Base-by-base conservation (phyloP, 306 rosid genomes). In the Cucumis sativus region DNA sequence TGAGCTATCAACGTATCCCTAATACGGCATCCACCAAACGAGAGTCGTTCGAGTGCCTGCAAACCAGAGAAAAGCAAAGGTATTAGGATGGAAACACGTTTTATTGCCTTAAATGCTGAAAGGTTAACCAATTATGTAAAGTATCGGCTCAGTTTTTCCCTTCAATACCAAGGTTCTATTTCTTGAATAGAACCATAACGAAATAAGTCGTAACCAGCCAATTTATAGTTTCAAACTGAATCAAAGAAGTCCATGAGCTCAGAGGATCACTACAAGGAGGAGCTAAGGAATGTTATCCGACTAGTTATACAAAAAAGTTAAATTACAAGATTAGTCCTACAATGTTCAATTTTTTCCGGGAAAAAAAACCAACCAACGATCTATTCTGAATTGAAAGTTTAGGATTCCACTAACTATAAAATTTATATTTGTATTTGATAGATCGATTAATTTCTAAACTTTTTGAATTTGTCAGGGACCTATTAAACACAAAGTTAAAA, bases 21-120 rank as follows among this genome's bases (percentile, higher is more conserved):
- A 60, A 94, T 87, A 75, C 84, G 83, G 81, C 89, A 87, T 75
- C 47, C 81, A 57, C 95, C 93, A 56, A 89, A 89, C 20, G 96
- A 92, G 73, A 90, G 77, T 43, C 98, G 95, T 80, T 92, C 92
- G 12, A 94, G 92, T 75, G 91, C 98, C 98, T 94, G 88, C 40
- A 43, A 74, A 83, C 39, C 63, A 76, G 21, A 47, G 15, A 71
- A 23, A 71, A 25, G 21, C 20, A 43, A 80, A 61, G 58, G 64
- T 7, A 47, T 64, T 23, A 61, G 18, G 45, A 58, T 18, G 52
- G 67, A 71, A 39, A 37, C 20, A n/a, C 18, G 39, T 20, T 40
- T 52, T 10, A n/a, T 60, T 15, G 54, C 37, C 43, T 37, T 67
- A 30, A 33, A 59, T 45, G 15, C n/a, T 10, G 10, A 57, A 20